Conservation (phyloP, 495 filamentous ascomycete species). For the Xylaria grammica region DNA sequence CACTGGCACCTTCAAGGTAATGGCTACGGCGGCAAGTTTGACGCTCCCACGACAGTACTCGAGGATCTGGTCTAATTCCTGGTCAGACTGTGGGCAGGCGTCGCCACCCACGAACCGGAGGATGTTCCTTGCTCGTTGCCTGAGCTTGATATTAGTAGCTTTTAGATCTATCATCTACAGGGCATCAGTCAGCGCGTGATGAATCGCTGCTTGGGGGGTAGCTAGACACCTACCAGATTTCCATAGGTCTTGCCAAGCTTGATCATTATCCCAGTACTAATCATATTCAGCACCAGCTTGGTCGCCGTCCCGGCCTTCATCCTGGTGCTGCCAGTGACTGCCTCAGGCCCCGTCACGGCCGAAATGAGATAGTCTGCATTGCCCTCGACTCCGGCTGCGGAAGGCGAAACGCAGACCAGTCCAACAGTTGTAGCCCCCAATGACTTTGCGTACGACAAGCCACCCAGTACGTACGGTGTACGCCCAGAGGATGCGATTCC, state of each 20-base stretch:
- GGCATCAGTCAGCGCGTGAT: constrained; percentile 20
- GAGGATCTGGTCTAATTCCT: constrained; percentile 38
- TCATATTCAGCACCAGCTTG: constrained; percentile 48
- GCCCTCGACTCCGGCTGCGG: constrained; percentile 27
- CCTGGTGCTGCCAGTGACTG: constrained; percentile 48
- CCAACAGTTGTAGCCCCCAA: constrained; percentile 44
- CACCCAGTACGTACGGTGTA: constrained; percentile 48
- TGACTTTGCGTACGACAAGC: constrained; percentile 40
- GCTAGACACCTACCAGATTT: constrained; percentile 40
- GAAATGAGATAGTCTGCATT: constrained; percentile 33
- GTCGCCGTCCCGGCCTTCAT: constrained; percentile 48
- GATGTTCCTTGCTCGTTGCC: constrained; percentile 46
- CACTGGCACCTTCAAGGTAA: constrained; percentile 34
- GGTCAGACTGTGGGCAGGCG: constrained; percentile 25
- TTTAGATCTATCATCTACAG: constrained; percentile 47
- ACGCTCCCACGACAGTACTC: constrained; percentile 36
- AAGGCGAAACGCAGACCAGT: constrained; percentile 41
- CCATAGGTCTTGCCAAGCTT: constrained; percentile 47
- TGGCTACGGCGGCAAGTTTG: constrained; percentile 43
- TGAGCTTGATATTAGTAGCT: constrained; percentile 46
- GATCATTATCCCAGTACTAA: constrained; percentile 49
- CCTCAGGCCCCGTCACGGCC: constrained; percentile 43
- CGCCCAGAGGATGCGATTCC: constrained; percentile 50
- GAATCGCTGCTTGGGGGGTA: neutral
- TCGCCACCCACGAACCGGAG: constrained; percentile 34